phyloP scores from a whole-genome alignment of 164 flowering plant species.

The Nelumbo lutea region DNA sequence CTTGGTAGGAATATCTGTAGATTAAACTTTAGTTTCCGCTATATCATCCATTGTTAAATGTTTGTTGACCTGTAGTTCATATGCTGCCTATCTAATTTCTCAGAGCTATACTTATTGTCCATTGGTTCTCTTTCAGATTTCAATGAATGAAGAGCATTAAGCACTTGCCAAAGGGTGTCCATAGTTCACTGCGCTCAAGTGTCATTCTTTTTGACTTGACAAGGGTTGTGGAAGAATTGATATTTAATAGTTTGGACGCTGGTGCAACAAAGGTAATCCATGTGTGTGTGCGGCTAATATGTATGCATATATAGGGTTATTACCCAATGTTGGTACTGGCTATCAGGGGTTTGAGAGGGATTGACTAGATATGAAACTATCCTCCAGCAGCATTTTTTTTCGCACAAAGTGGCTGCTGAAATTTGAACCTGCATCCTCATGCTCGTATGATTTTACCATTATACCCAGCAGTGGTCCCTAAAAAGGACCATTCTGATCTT shows the following conservation, averaged over 20 bases:
- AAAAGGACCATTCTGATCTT: too few relatives aligned
- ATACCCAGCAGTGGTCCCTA: too few relatives aligned
- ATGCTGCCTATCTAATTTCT: background rate
- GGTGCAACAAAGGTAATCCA: conserved; percentile 74
- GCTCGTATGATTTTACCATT: too few relatives aligned
- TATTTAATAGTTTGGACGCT: conserved; percentile 86
- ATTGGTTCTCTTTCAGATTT: conserved; percentile 3
- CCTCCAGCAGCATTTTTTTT: too few relatives aligned
- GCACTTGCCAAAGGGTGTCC: conserved; percentile 57
- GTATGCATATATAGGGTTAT: too few relatives aligned
- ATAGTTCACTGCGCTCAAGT: conserved; percentile 73
- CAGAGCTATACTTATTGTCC: background rate
- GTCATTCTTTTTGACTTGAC: conserved; percentile 56
- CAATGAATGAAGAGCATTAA: conserved; percentile 51
- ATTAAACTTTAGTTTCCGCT: background rate
- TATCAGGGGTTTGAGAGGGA: too few relatives aligned
- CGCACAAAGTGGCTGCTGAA: too few relatives aligned
- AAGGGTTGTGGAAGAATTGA: conserved; percentile 84
- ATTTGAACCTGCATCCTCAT: too few relatives aligned
- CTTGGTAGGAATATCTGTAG: background rate
- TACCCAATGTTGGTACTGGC: too few relatives aligned
- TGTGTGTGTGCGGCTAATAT: too few relatives aligned
- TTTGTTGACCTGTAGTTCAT: background rate
- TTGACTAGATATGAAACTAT: too few relatives aligned
- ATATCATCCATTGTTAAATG: background rate